Conservation (phyloP, 2,329 filamentous ascomycete species). For the Colletotrichum sp. region DNA sequence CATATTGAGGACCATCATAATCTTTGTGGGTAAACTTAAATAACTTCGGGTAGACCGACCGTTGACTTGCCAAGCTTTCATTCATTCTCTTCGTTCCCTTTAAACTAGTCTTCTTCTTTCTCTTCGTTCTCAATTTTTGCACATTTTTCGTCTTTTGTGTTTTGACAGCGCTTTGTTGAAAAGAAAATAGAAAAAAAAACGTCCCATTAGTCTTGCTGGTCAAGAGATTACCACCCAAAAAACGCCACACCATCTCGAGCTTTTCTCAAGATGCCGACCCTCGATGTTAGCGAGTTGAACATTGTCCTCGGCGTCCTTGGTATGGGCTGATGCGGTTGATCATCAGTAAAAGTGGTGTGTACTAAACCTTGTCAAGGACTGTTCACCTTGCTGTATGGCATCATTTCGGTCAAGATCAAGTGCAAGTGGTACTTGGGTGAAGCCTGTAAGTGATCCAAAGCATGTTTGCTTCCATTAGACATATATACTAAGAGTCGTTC, state of each 20-base stretch:
- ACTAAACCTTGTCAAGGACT: slow-evolving; percentile 34
- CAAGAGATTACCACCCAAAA: not conserved
- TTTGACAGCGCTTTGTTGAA: not conserved
- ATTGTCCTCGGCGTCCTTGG: slow-evolving; percentile 51
- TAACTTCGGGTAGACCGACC: not conserved
- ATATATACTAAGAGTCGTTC: not conserved
- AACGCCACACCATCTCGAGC: accelerated
- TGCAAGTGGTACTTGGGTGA: slow-evolving; percentile 60
- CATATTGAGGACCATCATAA: not conserved
- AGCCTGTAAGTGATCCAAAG: slow-evolving; percentile 44
- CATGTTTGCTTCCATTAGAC: accelerated
- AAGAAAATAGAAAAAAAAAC: not conserved
- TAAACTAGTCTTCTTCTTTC: not conserved
- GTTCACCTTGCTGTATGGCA: slow-evolving; percentile 53
- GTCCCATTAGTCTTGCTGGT: not conserved
- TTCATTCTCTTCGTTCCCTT: not conserved
- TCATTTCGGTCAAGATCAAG: slow-evolving; percentile 59
- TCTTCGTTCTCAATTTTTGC: accelerated
- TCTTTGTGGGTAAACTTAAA: not conserved
- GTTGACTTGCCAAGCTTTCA: not conserved
- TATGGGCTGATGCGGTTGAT: slow-evolving; percentile 26
- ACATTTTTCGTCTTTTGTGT: not conserved
- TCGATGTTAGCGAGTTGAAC: slow-evolving; percentile 43
- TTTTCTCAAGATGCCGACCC: slow-evolving; percentile 24
- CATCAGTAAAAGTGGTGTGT: not conserved